A percentile compares a stretch with the other conserved stretches of the same genome.
phyloP scores from a whole-genome alignment of 768 basidiomycete genomes.

The Lenzites betulinus region DNA sequence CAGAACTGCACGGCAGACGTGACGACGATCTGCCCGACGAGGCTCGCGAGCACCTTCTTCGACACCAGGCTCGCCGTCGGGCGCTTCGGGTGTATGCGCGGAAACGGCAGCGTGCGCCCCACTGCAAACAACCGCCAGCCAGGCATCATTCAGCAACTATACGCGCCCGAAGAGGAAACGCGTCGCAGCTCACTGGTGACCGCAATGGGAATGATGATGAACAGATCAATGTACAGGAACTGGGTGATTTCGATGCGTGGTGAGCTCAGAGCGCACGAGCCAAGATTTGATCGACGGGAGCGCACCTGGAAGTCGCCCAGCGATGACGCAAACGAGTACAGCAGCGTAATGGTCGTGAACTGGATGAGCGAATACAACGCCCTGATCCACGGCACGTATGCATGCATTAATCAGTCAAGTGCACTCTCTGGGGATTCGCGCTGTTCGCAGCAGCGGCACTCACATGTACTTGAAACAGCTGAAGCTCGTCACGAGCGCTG shows the following conservation, averaged over 20 bases:
- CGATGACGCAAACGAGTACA: conserved; percentile 96
- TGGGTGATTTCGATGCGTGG: conserved; percentile 32
- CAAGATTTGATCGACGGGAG: not conserved
- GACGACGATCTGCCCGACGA: conserved; percentile 89
- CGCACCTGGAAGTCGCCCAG: conserved; percentile 94
- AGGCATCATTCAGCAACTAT: conserved; percentile 7
- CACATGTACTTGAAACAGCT: conserved; percentile 99
- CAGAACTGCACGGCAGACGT: conserved; percentile 83
- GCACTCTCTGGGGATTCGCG: not conserved
- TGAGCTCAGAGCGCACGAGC: conserved; percentile 2
- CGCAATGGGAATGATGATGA: conserved; percentile 96
- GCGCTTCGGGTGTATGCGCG: conserved; percentile 81
- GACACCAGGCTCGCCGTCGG: conserved; percentile 96
- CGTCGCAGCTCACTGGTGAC: conserved; percentile 78
- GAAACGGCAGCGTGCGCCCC: conserved; percentile 92
- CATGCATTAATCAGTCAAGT: not conserved
- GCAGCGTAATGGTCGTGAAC: conserved; percentile 94
- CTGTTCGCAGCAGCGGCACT: conserved; percentile 34
- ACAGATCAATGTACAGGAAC: conserved; percentile 97
- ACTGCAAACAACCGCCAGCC: conserved; percentile 48
- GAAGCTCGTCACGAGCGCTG: conserved; percentile 96
- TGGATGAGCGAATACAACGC: conserved; percentile 98
- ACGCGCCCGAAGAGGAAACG: not conserved
- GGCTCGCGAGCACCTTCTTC: conserved; percentile 90
- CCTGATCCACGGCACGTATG: conserved; percentile 47